These are phyloP conservation scores for Mortierella sp. DNA, from an alignment of 371 early-diverging fungal genomes.

Conservation along the genomic window DNA sequence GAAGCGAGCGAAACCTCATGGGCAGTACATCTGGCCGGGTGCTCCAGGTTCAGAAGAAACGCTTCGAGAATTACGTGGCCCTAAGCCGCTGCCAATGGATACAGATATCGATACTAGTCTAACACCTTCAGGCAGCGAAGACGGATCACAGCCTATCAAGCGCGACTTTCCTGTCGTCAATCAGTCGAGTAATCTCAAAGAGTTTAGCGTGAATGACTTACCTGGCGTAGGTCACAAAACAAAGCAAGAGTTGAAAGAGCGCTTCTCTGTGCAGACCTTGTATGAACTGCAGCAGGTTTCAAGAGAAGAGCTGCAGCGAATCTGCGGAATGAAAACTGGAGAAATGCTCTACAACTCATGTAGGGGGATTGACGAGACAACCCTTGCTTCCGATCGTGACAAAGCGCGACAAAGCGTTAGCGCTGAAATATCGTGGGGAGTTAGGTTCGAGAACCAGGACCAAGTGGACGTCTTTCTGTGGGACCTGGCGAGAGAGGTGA, in stretches of 20 bases:
- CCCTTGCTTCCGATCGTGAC: constrained; percentile 63
- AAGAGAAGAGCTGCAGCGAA: constrained; percentile 62
- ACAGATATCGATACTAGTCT: not conserved
- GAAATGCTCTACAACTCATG: constrained; percentile 70
- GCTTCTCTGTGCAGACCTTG: constrained; percentile 61
- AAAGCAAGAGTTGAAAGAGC: constrained; percentile 29
- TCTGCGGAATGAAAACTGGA: constrained; percentile 83
- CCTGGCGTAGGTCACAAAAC: constrained; percentile 53
- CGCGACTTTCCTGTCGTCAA: not conserved
- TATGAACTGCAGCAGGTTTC: constrained; percentile 64
- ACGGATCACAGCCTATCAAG: constrained; percentile 6
- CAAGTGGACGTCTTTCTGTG: constrained; percentile 75
- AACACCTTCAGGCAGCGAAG: not conserved
- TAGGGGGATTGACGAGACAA: constrained; percentile 84
- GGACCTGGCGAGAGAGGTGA: constrained; percentile 67
- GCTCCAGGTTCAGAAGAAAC: constrained; percentile 26
- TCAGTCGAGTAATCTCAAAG: constrained; percentile 2
- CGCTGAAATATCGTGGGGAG: constrained; percentile 87
- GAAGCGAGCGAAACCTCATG: constrained; percentile 86
- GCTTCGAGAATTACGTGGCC: constrained; percentile 26
- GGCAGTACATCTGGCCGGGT: constrained; percentile 61
- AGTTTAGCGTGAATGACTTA: constrained; percentile 27
- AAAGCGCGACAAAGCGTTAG: constrained; percentile 83
- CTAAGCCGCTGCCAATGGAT: not conserved
- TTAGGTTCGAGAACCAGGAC: constrained; percentile 78